A percentile compares a stretch with the other conserved stretches of the same genome.
Evolutionary conservation across 768 basidiomycete species (phyloP).

Genomic region (Russula emetica): DNA sequence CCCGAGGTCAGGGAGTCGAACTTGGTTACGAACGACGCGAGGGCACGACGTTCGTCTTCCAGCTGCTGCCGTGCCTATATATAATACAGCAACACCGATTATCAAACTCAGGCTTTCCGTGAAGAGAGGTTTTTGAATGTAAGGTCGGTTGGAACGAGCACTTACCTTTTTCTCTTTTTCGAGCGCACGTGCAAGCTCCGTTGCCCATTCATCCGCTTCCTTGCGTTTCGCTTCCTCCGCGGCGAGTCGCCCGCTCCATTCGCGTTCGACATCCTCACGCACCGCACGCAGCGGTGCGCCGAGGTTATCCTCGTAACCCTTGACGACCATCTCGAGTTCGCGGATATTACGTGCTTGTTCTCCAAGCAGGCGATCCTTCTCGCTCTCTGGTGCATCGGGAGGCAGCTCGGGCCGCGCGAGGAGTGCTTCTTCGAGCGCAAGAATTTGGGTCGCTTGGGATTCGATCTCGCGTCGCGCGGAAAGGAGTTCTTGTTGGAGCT

Average conservation of each 20-base stretch:
- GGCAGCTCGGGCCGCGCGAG: conserved; percentile 65
- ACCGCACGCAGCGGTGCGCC: conserved; percentile 63
- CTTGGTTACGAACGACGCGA: conserved; percentile 76
- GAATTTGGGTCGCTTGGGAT: conserved; percentile 75
- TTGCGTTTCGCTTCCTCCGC: conserved; percentile 55
- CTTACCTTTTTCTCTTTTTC: conserved; percentile 74
- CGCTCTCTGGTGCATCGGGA: conserved; percentile 58
- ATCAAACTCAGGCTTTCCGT: not conserved
- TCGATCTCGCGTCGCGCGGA: conserved; percentile 72
- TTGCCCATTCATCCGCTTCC: conserved; percentile 69
- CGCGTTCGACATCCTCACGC: conserved; percentile 68
- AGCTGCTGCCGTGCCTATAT: conserved; percentile 54
- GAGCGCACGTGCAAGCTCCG: conserved; percentile 66
- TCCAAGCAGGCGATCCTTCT: conserved; percentile 69
- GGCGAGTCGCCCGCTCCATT: conserved; percentile 60
- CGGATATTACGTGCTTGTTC: conserved; percentile 72
- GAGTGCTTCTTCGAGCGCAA: conserved; percentile 76
- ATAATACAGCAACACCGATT: not conserved
- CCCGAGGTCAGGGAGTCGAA: conserved; percentile 69
- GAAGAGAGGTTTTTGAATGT: too few species aligned
- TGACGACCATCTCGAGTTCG: conserved; percentile 69
- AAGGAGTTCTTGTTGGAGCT: conserved; percentile 88
- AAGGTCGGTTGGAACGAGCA: not conserved
- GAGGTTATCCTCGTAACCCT: conserved; percentile 68
- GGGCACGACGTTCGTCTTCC: conserved; percentile 73